A percentile compares a stretch with the other conserved stretches of the same genome.
phyloP scores from a whole-genome alignment of 2,329 filamentous ascomycete species.

The Fusarium mundagurra region DNA sequence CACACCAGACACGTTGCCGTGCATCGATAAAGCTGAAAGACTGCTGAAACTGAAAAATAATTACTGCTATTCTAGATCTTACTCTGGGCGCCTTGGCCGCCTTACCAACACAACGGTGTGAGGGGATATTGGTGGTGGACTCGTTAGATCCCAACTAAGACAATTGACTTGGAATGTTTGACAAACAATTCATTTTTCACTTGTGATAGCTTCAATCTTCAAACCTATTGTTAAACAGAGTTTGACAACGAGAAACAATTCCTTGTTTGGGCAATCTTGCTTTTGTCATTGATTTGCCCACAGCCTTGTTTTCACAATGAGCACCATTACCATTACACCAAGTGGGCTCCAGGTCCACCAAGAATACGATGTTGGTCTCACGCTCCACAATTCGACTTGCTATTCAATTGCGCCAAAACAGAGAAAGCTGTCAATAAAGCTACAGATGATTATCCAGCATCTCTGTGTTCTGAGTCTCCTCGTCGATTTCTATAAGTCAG shows the following conservation, averaged over 20 bases:
- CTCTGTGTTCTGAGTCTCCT: accelerated
- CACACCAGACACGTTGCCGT: background rate
- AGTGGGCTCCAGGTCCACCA: background rate
- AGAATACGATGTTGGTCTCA: accelerated
- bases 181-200: accelerated
- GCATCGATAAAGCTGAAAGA: accelerated
- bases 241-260: background rate
- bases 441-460: accelerated
- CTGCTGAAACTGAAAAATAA: accelerated
- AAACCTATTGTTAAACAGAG: accelerated
- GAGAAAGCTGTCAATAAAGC: accelerated
- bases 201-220: accelerated
- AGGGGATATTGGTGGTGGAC: background rate
- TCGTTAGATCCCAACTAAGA: background rate
- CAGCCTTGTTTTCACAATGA: background rate
- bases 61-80: background rate
- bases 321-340: accelerated
- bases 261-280: background rate
- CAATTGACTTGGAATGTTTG: background rate
- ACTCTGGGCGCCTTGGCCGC: accelerated
- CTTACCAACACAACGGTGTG: background rate
- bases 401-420: background rate
- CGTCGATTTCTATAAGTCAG: background rate
- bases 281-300: no score
- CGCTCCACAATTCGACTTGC: accelerated